phyloP scores from a whole-genome alignment of 202 grass and related monocot genomes.

The Zoysia matrella region DNA sequence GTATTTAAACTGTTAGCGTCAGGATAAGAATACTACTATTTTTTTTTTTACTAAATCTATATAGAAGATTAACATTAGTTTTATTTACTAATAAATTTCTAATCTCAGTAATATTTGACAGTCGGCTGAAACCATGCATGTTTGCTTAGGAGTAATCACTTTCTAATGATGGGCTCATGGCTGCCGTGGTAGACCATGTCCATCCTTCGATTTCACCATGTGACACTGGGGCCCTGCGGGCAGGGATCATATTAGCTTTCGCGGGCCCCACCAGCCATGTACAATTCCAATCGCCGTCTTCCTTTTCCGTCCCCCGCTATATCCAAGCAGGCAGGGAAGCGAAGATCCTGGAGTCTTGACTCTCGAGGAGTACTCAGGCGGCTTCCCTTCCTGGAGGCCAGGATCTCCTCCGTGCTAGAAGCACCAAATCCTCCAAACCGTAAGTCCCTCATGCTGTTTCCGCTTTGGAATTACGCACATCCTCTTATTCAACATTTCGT shows the following conservation, averaged over 20 bases:
- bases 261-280: constrained; percentile 10
- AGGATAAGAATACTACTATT: too few relatives aligned
- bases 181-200: constrained; percentile 29
- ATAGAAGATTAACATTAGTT: too few relatives aligned
- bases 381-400: not conserved
- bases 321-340: not conserved
- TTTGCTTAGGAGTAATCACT: not conserved
- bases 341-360: not conserved
- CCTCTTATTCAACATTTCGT: not conserved
- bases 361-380: constrained; percentile 4
- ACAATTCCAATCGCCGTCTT: not conserved
- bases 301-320: not conserved
- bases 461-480: not conserved
- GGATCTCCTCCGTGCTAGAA: constrained; percentile 19
- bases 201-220: not conserved
- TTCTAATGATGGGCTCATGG: not conserved
- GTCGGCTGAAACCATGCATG: too few relatives aligned
- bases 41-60: too few relatives aligned
- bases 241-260: not conserved
- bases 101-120: too few relatives aligned
- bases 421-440: not conserved
- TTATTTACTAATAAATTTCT: not conserved
- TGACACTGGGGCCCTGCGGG: not conserved
- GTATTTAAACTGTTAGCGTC: too few relatives aligned
- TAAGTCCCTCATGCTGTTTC: constrained; percentile 26